Evolutionary conservation across 257 asterid genomes (phyloP).

Genomic region (Galeopsis tetrahit): DNA sequence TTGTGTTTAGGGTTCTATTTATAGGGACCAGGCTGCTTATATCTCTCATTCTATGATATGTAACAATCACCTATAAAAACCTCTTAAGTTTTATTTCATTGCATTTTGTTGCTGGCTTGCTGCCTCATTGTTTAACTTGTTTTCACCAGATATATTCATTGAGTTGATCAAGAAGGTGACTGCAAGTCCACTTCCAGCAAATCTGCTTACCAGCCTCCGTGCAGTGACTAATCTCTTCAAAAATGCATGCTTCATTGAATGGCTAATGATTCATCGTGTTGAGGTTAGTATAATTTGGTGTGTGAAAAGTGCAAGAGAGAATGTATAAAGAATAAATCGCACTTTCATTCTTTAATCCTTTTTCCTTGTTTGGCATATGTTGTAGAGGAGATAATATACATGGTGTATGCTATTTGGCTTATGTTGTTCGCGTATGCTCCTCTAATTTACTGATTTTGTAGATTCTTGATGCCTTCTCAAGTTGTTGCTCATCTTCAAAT

Average conservation of each 20-base stretch:
- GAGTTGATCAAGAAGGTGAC: constrained; percentile 87
- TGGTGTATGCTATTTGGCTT: constrained; percentile 4
- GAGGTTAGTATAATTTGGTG: constrained; percentile 63
- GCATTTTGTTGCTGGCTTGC: constrained; percentile 14
- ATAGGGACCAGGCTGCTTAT: constrained; percentile 7
- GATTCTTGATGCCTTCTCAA: constrained; percentile 88
- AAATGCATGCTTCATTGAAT: constrained; percentile 54
- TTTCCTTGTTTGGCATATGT: constrained; percentile 15
- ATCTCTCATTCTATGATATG: neutral
- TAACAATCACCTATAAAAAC: neutral
- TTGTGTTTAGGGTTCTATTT: constrained; percentile 3
- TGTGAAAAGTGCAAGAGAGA: constrained; percentile 6
- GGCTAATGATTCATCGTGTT: constrained; percentile 70
- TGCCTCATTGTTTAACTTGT: constrained; percentile 29
- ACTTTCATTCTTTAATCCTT: constrained; percentile 4
- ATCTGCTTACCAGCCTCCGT: constrained; percentile 87
- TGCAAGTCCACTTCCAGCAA: constrained; percentile 72
- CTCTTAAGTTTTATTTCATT: neutral
- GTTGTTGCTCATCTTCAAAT: constrained; percentile 78
- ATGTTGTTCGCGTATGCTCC: constrained; percentile 18
- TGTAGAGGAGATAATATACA: neutral
- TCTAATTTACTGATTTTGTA: constrained; percentile 46
- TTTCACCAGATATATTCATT: constrained; percentile 61
- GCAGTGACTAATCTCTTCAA: constrained; percentile 85
- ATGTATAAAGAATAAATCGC: constrained; percentile 16